phyloP scores from a whole-genome alignment of 78 protist species.

The Dictyostelium capitatum region DNA sequence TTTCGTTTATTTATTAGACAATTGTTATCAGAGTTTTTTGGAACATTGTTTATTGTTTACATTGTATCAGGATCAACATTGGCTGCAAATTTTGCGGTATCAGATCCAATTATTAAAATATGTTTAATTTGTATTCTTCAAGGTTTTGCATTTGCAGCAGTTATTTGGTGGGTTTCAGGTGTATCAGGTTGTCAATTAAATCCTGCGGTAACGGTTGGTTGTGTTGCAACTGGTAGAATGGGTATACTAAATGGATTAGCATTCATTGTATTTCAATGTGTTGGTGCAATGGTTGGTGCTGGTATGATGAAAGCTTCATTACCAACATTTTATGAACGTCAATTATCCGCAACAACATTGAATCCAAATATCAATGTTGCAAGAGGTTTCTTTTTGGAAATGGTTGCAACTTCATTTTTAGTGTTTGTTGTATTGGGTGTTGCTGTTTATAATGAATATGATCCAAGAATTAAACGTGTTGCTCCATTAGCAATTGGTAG shows the following conservation, averaged over 20 bases:
- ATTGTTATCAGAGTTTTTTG: conserved; percentile 54
- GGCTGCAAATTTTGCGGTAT: neutral
- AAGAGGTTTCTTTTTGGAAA: conserved; percentile 56
- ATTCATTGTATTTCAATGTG: conserved; percentile 73
- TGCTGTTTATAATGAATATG: conserved; percentile 71
- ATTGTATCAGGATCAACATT: conserved; percentile 21
- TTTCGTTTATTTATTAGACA: conserved; percentile 47
- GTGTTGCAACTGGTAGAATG: conserved; percentile 62
- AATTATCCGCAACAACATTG: conserved; percentile 39
- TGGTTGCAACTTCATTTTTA: conserved; percentile 68
- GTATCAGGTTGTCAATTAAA: conserved; percentile 79
- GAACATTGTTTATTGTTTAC: conserved; percentile 40
- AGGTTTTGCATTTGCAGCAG: conserved; percentile 51
- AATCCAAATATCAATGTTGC: conserved; percentile 34
- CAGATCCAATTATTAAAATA: conserved; percentile 14
- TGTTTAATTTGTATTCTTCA: conserved; percentile 36
- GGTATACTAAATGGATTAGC: conserved; percentile 59
- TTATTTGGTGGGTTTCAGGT: conserved; percentile 70
- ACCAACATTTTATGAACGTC: conserved; percentile 54
- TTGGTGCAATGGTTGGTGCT: conserved; percentile 84
- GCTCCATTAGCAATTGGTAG: conserved; percentile 85
- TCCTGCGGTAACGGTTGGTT: conserved; percentile 75
- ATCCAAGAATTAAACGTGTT: conserved; percentile 39
- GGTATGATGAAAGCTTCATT: conserved; percentile 43
- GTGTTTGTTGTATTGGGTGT: conserved; percentile 57